Evolutionary conservation across 2,329 filamentous ascomycete species (phyloP).

Genomic region (Thermothelomyces thermophilus): DNA sequence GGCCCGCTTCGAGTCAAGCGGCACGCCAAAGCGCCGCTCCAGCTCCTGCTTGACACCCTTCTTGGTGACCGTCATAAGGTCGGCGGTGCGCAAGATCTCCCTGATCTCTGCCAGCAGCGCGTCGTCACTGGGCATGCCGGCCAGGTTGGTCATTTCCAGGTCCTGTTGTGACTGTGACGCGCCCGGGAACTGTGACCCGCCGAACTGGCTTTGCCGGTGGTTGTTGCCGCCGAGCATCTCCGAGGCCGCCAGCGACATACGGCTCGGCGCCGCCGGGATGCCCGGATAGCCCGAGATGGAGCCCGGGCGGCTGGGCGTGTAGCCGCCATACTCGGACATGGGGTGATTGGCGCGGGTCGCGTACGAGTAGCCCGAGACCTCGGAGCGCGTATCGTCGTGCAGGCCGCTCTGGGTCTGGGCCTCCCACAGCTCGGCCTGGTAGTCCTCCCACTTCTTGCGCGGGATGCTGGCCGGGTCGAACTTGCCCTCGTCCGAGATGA

Average conservation of each 20-base stretch:
- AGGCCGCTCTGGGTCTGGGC: slow-evolving; percentile 59
- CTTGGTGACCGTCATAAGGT: slow-evolving; percentile 97
- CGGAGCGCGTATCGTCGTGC: slow-evolving; percentile 74
- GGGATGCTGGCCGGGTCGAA: slow-evolving; percentile 91
- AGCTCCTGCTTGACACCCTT: slow-evolving; percentile 94
- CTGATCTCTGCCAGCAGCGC: slow-evolving; percentile 87
- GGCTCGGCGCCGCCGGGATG: slow-evolving; percentile 47
- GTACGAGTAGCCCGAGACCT: slow-evolving; percentile 90
- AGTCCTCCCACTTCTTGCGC: slow-evolving; percentile 98
- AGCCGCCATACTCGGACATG: slow-evolving; percentile 62
- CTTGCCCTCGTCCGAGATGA: slow-evolving; percentile 95
- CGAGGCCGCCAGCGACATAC: slow-evolving; percentile 74
- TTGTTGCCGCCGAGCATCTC: slow-evolving; percentile 46
- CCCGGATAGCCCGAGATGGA: slow-evolving; percentile 42
- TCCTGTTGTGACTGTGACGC: slow-evolving; percentile 51
- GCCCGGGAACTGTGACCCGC: slow-evolving; percentile 51
- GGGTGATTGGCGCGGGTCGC: slow-evolving; percentile 66
- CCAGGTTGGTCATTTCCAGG: slow-evolving; percentile 68
- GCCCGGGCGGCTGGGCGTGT: slow-evolving; percentile 47
- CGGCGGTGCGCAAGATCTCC: slow-evolving; percentile 83
- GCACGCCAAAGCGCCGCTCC: slow-evolving; percentile 81
- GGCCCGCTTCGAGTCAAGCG: slow-evolving; percentile 77
- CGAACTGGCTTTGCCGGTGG: slow-evolving; percentile 36
- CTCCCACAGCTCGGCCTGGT: slow-evolving; percentile 97
- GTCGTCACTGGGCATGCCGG: slow-evolving; percentile 78